Percentiles rank a stretch among this genome's conserved stretches.
Evolutionary conservation across 345 rosid genomes (phyloP).

Genomic region (Reutealis trisperma): DNA sequence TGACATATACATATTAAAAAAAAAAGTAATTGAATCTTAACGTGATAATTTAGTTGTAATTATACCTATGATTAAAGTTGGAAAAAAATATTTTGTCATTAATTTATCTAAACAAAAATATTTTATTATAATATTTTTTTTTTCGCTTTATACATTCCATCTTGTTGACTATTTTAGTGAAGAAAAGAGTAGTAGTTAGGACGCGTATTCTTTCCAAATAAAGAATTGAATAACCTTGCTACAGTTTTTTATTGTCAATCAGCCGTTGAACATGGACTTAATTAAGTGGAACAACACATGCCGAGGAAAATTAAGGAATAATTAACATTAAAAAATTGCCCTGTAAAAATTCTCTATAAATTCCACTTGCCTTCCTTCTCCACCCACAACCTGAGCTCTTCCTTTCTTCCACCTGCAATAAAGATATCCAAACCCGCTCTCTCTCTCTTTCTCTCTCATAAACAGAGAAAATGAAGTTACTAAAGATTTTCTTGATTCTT

Average conservation of each 20-base stretch:
- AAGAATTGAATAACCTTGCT: neutral
- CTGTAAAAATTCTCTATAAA: neutral
- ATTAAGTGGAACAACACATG: neutral
- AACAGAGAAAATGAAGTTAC: conserved; percentile 5
- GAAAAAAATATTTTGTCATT: too few species aligned
- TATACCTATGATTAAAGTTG: too few species aligned
- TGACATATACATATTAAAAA: too few species aligned
- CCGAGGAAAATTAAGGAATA: neutral
- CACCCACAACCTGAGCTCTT: neutral
- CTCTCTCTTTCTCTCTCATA: neutral
- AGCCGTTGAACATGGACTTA: neutral
- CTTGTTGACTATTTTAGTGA: neutral
- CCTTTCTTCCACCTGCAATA: neutral
- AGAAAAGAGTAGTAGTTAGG: neutral
- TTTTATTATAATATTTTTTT: too few species aligned
- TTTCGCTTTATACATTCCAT: too few species aligned
- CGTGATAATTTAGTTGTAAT: too few species aligned
- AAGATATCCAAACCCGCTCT: neutral
- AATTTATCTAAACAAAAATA: too few species aligned
- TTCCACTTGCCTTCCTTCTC: neutral
- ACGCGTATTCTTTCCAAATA: neutral
- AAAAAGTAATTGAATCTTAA: too few species aligned
- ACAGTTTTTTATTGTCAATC: neutral
- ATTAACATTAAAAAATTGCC: neutral
- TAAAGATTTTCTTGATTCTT: conserved; percentile 2